phyloP scores from a whole-genome alignment of 2,329 filamentous ascomycete genomes.

The Pseudogymnoascus sp. region DNA sequence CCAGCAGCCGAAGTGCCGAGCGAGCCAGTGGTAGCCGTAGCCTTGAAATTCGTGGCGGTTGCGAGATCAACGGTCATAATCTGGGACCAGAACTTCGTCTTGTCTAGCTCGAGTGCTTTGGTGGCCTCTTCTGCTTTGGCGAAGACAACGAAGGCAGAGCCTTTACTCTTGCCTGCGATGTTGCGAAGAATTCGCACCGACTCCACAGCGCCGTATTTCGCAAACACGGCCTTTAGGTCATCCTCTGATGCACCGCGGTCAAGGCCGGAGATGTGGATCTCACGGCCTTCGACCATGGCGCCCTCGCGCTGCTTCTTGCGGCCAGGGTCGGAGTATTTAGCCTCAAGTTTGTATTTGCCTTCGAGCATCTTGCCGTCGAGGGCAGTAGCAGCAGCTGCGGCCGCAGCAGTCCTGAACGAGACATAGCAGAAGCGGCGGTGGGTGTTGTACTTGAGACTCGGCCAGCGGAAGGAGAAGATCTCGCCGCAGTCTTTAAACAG shows the following conservation, averaged over 20 bases:
- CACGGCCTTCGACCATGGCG: constrained; percentile 76
- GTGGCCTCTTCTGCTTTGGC: constrained; percentile 60
- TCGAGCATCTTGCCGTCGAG: constrained; percentile 66
- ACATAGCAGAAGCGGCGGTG: constrained; percentile 93
- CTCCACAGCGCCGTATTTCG: constrained; percentile 67
- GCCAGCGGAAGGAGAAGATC: constrained; percentile 78
- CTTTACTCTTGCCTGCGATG: constrained; percentile 60
- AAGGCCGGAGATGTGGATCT: constrained; percentile 69
- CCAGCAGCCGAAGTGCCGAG: constrained; percentile 28
- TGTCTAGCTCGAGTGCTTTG: constrained; percentile 58
- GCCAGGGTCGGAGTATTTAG: constrained; percentile 76
- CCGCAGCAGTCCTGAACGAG: constrained; percentile 66
- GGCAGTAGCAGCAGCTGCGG: constrained; percentile 61
- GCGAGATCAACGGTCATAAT: constrained; percentile 59
- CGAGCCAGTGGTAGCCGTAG: constrained; percentile 39
- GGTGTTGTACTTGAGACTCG: constrained; percentile 81
- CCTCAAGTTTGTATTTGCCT: constrained; percentile 59
- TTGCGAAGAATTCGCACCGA: constrained; percentile 63
- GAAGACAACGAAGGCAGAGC: constrained; percentile 75
- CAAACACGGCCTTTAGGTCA: constrained; percentile 64
- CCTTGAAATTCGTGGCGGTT: constrained; percentile 47
- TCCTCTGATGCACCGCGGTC: constrained; percentile 53
- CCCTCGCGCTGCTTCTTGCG: constrained; percentile 72
- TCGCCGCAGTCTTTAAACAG: constrained; percentile 71
- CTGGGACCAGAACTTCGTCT: constrained; percentile 59